A percentile compares a stretch with the other conserved stretches of the same genome.
These are phyloP conservation scores for Leccinum disarticulatum DNA, from an alignment of 768 basidiomycete genomes.

Conservation along the genomic window DNA sequence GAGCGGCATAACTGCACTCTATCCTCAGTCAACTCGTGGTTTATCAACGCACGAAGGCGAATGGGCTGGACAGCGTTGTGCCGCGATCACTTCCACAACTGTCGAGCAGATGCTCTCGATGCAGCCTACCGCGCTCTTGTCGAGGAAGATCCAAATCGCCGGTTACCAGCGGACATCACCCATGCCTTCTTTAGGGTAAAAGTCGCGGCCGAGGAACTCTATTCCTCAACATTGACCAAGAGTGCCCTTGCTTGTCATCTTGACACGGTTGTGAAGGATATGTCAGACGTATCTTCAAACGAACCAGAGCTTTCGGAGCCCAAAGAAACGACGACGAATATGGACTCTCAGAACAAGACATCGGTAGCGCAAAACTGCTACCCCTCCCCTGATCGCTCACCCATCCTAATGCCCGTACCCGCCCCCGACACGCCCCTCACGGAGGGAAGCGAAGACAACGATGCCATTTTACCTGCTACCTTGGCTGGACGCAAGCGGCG, in stretches of 20 bases:
- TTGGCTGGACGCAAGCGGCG: neutral
- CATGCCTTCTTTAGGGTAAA: constrained; percentile 34
- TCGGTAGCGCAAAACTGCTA: neutral
- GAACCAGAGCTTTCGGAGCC: neutral
- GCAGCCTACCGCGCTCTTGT: constrained; percentile 27
- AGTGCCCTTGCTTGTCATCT: constrained; percentile 32
- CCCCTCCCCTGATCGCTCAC: neutral
- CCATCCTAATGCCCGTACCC: neutral
- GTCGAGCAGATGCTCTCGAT: constrained; percentile 23
- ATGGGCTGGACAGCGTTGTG: constrained; percentile 52
- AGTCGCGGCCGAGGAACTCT: constrained; percentile 26
- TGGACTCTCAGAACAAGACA: neutral
- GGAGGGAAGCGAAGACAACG: neutral
- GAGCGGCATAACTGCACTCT: constrained; percentile 16
- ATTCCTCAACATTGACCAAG: constrained; percentile 23
- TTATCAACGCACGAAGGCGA: constrained; percentile 42
- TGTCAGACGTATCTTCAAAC: neutral
- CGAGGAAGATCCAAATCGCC: constrained; percentile 10
- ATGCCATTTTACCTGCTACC: neutral
- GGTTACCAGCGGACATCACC: neutral
- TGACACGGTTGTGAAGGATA: constrained; percentile 26
- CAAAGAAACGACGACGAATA: neutral
- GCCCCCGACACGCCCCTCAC: neutral
- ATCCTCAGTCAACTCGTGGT: constrained; percentile 46
- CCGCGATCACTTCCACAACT: constrained; percentile 21